phyloP scores from a whole-genome alignment of 1,284 basidiomycete genomes.

The Cryptococcus amylolentus region DNA sequence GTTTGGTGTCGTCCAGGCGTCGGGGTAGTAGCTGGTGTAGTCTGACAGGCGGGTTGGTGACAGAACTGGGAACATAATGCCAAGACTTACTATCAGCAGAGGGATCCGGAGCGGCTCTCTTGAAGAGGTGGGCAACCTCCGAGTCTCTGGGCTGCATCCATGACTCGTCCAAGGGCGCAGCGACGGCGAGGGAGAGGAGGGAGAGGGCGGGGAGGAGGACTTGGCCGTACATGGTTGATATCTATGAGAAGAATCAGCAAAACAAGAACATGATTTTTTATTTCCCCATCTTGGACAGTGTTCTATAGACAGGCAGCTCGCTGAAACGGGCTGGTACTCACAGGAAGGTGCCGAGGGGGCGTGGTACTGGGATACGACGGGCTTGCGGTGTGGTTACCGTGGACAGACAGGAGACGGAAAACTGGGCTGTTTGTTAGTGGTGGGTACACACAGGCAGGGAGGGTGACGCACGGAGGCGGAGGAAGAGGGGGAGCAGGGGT shows the following conservation, averaged over 20 bases:
- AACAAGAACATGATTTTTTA: background rate
- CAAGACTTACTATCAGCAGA: background rate
- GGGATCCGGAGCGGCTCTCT: background rate
- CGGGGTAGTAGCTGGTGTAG: constrained; percentile 35
- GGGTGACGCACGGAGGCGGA: background rate
- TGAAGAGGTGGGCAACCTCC: constrained; percentile 19
- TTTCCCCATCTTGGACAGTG: background rate
- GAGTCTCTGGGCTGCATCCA: constrained; percentile 28
- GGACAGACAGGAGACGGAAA: background rate
- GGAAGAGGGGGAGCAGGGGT: background rate
- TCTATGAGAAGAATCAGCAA: background rate
- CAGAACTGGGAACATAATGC: background rate
- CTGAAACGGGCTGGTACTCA: background rate
- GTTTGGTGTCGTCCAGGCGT: constrained; percentile 24
- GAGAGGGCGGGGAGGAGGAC: constrained; percentile 5
- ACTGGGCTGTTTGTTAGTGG: background rate
- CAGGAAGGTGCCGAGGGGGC: background rate
- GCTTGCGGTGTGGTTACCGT: background rate
- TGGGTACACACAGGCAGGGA: background rate
- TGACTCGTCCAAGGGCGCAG: constrained; percentile 14
- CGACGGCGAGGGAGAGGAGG: constrained; percentile 3
- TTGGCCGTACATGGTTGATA: background rate
- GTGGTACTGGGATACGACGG: background rate
- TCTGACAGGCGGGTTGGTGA: constrained; percentile 9
- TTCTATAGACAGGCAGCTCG: background rate